Base-by-base conservation (phyloP, 2,329 filamentous ascomycete genomes). In the Thyridium curvatum region DNA sequence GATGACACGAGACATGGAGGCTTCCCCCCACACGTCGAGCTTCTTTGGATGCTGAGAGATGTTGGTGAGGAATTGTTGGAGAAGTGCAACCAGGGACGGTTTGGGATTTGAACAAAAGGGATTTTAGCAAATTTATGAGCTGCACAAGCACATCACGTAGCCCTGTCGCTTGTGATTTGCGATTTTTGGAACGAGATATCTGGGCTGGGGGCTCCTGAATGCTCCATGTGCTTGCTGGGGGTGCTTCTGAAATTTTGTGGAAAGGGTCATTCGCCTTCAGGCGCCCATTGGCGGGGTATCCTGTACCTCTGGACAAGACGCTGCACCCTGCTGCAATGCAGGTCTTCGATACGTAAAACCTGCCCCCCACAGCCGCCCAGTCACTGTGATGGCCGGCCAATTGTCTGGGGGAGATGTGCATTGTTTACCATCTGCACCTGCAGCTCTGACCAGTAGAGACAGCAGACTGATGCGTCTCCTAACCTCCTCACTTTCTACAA, bases 311-410 rank as follows among this genome's bases (percentile, higher is more conserved):
- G 43, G 37, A 32, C 29, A 28, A 4, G 8, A 26, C 21, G 21
- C 21, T 26, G 21, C 21, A 26, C 21, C 21, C 34, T 32, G 39
- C 30, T 32, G 33, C 14, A 30, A 29, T 32, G 14, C 30, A 39
- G 35, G 44, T 46, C 35, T 34, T 42, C 18, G 18, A 30, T 46
- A 46, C 46, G 33, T 26, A 26, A 26, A 26, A 26, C 21, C 10
- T 26, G 21, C 21, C 21, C n/a, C 21, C 21, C 21, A 26, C 21
- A 26, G 21, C 21, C 21, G 21, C 21, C 21, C 21, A 26, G 21
- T 26, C 21, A 26, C 21, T 26, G 21, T 26, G 21, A 26, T 26
- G 21, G 21, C 21, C 21, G 34, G 28, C 41, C 38, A 40, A 40
- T 39, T 15, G 36, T 30, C 33, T 38, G 18, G 35, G 30, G 21